Conservation (phyloP, 1,284 basidiomycete species). For the Fomitopsis schrenkii region DNA sequence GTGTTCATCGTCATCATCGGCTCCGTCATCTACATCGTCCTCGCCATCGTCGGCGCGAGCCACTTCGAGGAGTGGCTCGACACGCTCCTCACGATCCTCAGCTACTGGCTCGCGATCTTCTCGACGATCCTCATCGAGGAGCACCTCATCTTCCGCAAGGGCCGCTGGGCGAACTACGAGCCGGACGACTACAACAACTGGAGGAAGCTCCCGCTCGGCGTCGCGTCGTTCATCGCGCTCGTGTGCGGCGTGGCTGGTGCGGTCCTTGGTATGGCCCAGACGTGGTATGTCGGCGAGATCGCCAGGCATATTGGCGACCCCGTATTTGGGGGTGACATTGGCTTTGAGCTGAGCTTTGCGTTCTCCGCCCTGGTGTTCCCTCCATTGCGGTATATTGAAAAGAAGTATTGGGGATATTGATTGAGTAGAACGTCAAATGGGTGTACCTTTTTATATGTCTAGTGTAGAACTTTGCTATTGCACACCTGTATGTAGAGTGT, state of each 20-base stretch:
- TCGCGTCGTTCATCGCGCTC: conserved; percentile 25
- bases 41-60: conserved; percentile 32
- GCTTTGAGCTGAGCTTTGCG: conserved; percentile 27
- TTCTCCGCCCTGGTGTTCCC: conserved; percentile 30
- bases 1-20: conserved; percentile 31
- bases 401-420: conserved; percentile 14
- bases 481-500: conserved; percentile 2
- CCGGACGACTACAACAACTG: conserved; percentile 26
- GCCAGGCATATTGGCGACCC: conserved; percentile 16
- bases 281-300: conserved; percentile 28
- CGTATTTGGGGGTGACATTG: conserved; percentile 22
- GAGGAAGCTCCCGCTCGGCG: conserved; percentile 24
- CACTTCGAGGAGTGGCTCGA: conserved; percentile 32
- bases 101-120: conserved; percentile 34
- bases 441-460: background rate
- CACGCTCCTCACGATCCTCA: conserved; percentile 26
- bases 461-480: conserved; percentile 5
- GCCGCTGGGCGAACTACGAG: conserved; percentile 27
- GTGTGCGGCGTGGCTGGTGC: conserved; percentile 27
- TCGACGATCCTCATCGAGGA: conserved; percentile 28
- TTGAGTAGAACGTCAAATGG: background rate
- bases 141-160: conserved; percentile 32
- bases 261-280: conserved; percentile 27
- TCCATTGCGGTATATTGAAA: conserved; percentile 26
- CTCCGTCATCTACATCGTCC: conserved; percentile 29